A percentile compares a stretch with the other conserved stretches of the same genome.
Evolutionary conservation across 495 filamentous ascomycete species (phyloP).

Genomic region (Penicillium subrubescens): DNA sequence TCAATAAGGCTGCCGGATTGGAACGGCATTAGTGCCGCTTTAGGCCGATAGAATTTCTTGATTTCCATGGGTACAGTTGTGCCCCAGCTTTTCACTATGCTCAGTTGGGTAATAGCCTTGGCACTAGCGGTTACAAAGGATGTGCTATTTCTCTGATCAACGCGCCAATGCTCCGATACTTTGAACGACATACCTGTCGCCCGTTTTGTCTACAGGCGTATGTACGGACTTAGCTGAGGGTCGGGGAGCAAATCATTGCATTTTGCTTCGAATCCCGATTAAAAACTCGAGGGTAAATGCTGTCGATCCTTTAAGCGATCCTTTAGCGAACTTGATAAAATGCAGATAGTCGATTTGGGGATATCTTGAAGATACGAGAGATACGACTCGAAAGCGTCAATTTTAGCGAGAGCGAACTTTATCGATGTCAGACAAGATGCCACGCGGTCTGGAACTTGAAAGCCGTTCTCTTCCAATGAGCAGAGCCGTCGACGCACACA

Average conservation of each 20-base stretch:
- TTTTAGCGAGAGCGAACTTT: background rate
- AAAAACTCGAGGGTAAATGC: background rate
- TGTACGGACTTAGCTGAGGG: background rate
- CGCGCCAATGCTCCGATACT: background rate
- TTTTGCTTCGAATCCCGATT: background rate
- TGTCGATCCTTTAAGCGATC: background rate
- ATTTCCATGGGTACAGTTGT: background rate
- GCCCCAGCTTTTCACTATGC: background rate
- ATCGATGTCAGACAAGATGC: background rate
- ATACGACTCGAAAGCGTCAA: background rate
- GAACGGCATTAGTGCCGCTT: background rate
- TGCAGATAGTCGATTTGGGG: background rate
- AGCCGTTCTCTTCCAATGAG: conserved; percentile 3
- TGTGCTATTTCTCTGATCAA: conserved; percentile 2
- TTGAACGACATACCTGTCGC: background rate
- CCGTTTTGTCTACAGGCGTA: background rate
- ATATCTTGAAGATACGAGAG: background rate
- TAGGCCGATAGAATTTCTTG: background rate
- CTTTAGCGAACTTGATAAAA: background rate
- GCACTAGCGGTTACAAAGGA: conserved; percentile 4
- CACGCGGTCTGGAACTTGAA: background rate
- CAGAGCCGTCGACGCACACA: background rate
- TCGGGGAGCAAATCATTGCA: background rate
- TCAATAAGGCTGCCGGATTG: background rate
- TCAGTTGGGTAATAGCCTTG: background rate